Evolutionary conservation across 345 rosid species (phyloP).

Genomic region (Rhizophora apiculata): DNA sequence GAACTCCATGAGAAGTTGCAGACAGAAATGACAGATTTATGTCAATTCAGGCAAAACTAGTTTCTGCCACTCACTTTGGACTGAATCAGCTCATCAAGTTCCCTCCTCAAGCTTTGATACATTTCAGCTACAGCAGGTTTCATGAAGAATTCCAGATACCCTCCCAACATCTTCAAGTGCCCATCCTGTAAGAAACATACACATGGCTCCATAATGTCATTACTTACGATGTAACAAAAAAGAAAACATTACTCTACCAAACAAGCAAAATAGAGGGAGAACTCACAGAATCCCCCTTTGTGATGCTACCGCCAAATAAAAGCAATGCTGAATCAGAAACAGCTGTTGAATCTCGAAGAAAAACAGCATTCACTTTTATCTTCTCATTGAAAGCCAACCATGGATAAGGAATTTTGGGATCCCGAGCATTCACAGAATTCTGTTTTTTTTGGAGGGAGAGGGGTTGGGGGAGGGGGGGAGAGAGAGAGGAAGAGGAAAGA

Average conservation of each 20-base stretch:
- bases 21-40: conserved; percentile 2
- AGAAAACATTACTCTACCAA: background rate
- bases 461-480: conserved; percentile 1
- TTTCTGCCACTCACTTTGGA: conserved; percentile 55
- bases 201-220: conserved; percentile 1
- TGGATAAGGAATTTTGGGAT: conserved; percentile 68
- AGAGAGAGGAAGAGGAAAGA: background rate
- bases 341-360: conserved; percentile 93
- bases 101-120: conserved; percentile 60
- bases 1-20: background rate
- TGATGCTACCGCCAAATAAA: conserved; percentile 80
- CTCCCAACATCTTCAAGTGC: conserved; percentile 90
- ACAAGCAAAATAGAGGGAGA: conserved; percentile 7
- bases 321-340: conserved; percentile 76
- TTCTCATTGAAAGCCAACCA: conserved; percentile 95
- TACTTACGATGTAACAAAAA: background rate
- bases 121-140: conserved; percentile 59
- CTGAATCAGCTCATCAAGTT: conserved; percentile 77
- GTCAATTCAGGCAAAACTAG: conserved; percentile 12
- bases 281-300: conserved; percentile 58
- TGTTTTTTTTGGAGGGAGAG: background rate
- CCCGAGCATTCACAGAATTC: conserved; percentile 88
- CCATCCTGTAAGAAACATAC: conserved; percentile 53
- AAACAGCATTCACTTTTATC: conserved; percentile 85
- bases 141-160: conserved; percentile 85